Evolutionary conservation across 1,284 basidiomycete genomes (phyloP).

Genomic region (Cutaneotrichosporon arboriforme): DNA sequence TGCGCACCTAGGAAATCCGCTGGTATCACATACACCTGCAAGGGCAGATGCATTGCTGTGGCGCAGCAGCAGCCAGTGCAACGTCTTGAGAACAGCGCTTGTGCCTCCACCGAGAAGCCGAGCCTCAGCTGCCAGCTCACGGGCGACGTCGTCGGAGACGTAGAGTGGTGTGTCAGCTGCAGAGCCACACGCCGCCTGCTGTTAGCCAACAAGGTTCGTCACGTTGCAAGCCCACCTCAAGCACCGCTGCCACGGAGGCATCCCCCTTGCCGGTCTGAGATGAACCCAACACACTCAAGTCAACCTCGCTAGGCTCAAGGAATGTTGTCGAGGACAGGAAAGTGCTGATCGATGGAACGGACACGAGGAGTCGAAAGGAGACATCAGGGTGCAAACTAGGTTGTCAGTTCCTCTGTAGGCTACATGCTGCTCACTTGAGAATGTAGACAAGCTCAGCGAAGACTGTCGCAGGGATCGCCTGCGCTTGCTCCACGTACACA

Average conservation of each 20-base stretch:
- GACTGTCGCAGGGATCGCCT: constrained; percentile 22
- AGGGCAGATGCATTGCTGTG: constrained; percentile 32
- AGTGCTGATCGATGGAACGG: constrained; percentile 29
- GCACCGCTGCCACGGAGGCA: constrained; percentile 24
- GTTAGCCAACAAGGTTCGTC: too few species aligned
- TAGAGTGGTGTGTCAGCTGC: constrained; percentile 15
- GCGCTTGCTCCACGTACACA: constrained; percentile 36
- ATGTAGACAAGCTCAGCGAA: constrained; percentile 38
- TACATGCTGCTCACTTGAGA: constrained; percentile 22
- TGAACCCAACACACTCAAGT: constrained; percentile 31
- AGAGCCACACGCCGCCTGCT: background rate
- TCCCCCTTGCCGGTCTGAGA: constrained; percentile 13
- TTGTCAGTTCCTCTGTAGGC: background rate
- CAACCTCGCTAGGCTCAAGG: constrained; percentile 33
- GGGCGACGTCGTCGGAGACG: constrained; percentile 23
- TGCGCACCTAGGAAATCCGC: background rate
- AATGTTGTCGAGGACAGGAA: constrained; percentile 30
- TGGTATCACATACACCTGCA: constrained; percentile 5
- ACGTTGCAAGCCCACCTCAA: constrained; percentile 16
- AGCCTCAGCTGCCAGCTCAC: constrained; percentile 27
- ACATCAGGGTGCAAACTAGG: constrained; percentile 26
- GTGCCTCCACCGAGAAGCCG: constrained; percentile 29
- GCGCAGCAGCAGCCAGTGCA: constrained; percentile 33
- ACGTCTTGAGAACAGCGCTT: constrained; percentile 21
- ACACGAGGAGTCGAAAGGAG: constrained; percentile 32